Conservation (phyloP, 2,329 filamentous ascomycete genomes). For the Raffaelea deltoideospora region DNA sequence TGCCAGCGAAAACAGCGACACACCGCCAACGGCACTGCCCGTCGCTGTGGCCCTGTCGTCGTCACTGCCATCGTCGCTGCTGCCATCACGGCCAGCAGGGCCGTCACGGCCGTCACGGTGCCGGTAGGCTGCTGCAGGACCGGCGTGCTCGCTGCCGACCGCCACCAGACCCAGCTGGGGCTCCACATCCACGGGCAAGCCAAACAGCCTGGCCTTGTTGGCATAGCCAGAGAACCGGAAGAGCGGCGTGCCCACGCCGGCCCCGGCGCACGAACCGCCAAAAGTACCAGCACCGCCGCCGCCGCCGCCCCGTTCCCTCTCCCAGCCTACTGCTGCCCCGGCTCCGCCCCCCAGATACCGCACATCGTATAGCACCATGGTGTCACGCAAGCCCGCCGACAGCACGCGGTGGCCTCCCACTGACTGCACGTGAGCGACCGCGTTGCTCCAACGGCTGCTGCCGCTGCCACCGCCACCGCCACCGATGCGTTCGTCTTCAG, state of each 20-base stretch:
- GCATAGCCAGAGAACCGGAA: constrained; percentile 32
- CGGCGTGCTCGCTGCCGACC: constrained; percentile 36
- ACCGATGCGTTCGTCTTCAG: neutral
- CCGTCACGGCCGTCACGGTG: constrained; percentile 21
- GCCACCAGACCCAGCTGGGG: constrained; percentile 32
- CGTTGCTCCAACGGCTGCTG: neutral
- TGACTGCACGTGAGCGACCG: constrained; percentile 29
- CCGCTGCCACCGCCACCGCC: neutral
- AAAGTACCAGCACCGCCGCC: too few species aligned
- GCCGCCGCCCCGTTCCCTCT: too few species aligned
- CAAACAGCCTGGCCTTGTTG: constrained; percentile 24
- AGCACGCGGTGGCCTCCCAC: constrained; percentile 34
- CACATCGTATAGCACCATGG: constrained; percentile 41
- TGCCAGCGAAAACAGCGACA: constrained; percentile 33
- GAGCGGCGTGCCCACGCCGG: constrained; percentile 19
- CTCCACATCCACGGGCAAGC: constrained; percentile 35
- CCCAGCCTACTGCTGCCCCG: too few species aligned
- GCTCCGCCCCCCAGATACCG: constrained; percentile 21
- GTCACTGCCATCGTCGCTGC: neutral
- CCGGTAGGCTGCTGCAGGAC: too few species aligned
- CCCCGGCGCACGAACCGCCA: too few species aligned
- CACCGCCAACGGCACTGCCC: constrained; percentile 25
- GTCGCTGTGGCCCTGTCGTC: neutral
- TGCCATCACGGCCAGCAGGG: too few species aligned
- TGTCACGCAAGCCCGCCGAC: constrained; percentile 32